Conservation (phyloP, 345 rosid species). For the Melaleuca alternifolia region DNA sequence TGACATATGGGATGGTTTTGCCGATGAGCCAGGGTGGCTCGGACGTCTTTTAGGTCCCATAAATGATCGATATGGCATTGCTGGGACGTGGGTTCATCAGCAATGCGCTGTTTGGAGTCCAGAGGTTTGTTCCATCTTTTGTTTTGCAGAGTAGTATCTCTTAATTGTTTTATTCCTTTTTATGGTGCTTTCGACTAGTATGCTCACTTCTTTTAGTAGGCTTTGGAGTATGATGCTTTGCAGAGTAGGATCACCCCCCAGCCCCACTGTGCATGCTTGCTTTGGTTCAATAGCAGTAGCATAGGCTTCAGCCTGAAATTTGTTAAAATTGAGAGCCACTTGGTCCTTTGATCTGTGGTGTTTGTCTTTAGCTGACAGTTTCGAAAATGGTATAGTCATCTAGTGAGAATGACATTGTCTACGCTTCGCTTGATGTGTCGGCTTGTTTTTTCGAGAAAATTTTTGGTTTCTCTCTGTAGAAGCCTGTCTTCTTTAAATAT, state of each 20-base stretch:
- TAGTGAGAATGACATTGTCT: background rate
- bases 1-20: conserved; percentile 94
- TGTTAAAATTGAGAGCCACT: background rate
- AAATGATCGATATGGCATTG: conserved; percentile 91
- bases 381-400: background rate
- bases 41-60: conserved; percentile 91
- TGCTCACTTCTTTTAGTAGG: background rate
- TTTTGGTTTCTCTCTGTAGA: background rate
- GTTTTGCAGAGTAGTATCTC: background rate
- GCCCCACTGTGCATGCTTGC: background rate
- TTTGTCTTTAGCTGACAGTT: background rate
- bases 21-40: conserved; percentile 92
- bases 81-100: conserved; percentile 99
- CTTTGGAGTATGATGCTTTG: background rate
- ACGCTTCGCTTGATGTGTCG: background rate
- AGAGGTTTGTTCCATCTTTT: conserved; percentile 42
- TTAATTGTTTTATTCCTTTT: background rate
- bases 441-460: background rate
- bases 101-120: conserved; percentile 99
- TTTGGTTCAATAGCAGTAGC: background rate
- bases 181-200: background rate
- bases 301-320: background rate
- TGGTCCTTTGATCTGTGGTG: background rate
- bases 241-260: background rate
- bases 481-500: background rate